Evolutionary conservation across 2,329 filamentous ascomycete species (phyloP).

Genomic region (Botryosphaeria dothidea): DNA sequence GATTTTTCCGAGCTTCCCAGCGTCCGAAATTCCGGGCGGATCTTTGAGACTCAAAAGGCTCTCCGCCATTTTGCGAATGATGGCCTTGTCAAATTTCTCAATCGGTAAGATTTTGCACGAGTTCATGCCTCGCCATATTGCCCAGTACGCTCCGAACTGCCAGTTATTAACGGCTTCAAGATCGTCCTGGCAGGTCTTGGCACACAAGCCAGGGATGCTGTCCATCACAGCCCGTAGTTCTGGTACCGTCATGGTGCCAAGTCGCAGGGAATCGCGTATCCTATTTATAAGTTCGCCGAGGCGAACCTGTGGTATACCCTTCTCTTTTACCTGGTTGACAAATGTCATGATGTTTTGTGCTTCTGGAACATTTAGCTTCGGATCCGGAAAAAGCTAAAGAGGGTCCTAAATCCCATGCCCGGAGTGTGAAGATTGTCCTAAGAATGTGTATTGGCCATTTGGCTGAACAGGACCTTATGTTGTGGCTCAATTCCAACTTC

Average conservation of each 20-base stretch:
- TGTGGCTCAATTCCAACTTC: background rate
- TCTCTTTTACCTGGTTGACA: background rate
- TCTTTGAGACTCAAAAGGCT: background rate
- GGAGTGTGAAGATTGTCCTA: background rate
- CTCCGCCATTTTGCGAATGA: background rate
- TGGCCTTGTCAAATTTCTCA: background rate
- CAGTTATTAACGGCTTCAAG: background rate
- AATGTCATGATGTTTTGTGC: background rate
- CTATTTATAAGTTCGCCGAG: background rate
- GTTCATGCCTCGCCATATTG: slow-evolving; percentile 7
- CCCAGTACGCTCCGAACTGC: slow-evolving; percentile 3
- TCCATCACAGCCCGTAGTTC: background rate
- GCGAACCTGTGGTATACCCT: background rate
- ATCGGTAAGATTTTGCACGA: background rate
- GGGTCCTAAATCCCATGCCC: background rate
- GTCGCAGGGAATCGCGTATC: background rate
- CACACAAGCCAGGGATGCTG: background rate
- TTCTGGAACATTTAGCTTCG: background rate
- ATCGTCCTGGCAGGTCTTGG: background rate
- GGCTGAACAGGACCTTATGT: background rate
- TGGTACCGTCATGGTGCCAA: background rate
- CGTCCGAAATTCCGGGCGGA: background rate
- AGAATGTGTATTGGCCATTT: slow-evolving; percentile 13
- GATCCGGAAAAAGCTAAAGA: slow-evolving; percentile 6
- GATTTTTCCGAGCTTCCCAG: background rate